Conservation (phyloP, 169 alveolate genomes). For the Eimeria necatrix region DNA sequence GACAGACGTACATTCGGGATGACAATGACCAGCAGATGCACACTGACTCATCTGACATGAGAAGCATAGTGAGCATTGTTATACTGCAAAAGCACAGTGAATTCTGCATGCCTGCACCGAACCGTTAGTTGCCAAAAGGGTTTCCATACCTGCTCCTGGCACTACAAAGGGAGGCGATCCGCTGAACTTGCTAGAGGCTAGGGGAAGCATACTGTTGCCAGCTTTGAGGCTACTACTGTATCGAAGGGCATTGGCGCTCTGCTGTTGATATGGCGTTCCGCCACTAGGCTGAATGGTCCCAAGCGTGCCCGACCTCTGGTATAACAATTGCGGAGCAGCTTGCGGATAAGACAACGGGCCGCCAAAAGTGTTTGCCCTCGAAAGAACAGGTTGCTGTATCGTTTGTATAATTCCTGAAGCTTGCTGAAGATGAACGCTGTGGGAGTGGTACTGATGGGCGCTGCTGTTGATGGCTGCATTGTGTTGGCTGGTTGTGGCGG, state of each 20-base stretch:
- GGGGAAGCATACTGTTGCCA: background rate
- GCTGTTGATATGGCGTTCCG: background rate
- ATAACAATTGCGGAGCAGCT: background rate
- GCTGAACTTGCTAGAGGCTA: background rate
- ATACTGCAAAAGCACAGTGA: too few relatives aligned
- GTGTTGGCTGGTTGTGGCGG: background rate
- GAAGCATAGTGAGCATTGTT: too few relatives aligned
- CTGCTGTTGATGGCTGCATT: background rate
- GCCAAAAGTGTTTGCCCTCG: constrained; percentile 1
- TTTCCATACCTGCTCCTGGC: background rate
- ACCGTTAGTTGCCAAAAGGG: too few relatives aligned
- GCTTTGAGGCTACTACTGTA: background rate
- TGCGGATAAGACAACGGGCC: background rate
- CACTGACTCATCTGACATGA: too few relatives aligned
- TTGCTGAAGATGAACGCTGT: background rate
- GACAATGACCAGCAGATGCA: too few relatives aligned
- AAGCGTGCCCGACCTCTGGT: background rate
- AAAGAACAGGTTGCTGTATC: background rate
- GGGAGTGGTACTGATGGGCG: background rate
- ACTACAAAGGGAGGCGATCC: background rate
- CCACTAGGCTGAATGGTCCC: background rate
- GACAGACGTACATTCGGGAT: too few relatives aligned
- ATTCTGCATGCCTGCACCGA: too few relatives aligned
- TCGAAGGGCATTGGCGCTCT: background rate
- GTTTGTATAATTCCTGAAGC: background rate